These are phyloP conservation scores for Xenosphaeropsis pyriputrescens DNA, from an alignment of 2,329 filamentous ascomycete species.

Conservation along the genomic window DNA sequence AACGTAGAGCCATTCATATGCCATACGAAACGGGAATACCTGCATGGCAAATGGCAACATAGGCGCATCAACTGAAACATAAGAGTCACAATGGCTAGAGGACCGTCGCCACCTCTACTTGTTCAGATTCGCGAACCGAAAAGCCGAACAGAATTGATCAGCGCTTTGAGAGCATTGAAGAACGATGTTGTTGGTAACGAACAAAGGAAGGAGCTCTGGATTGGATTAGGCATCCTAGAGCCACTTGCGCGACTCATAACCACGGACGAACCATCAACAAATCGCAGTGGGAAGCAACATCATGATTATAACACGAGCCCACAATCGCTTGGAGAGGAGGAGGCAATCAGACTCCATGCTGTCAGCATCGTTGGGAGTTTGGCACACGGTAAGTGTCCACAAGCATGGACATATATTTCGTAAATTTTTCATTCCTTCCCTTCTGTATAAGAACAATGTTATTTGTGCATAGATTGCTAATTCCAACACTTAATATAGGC, in stretches of 20 bases:
- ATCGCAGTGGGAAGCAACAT: constrained; percentile 32
- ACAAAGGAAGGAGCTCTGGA: constrained; percentile 70
- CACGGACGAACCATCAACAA: constrained; percentile 17
- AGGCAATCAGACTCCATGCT: constrained; percentile 60
- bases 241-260: constrained; percentile 39
- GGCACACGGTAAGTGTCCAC: constrained; percentile 50
- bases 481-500: constrained; percentile 30
- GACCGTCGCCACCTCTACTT: too few species aligned
- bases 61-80: too few species aligned
- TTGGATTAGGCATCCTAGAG: constrained; percentile 54
- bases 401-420: background rate
- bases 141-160: constrained; percentile 34
- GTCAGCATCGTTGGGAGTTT: constrained; percentile 75
- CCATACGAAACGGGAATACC: too few species aligned
- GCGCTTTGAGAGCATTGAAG: constrained; percentile 60
- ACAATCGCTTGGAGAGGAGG: constrained; percentile 39
- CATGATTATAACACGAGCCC: constrained; percentile 25
- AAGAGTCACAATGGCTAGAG: too few species aligned
- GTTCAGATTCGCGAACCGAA: constrained; percentile 38
- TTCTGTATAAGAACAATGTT: background rate
- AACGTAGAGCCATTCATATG: too few species aligned
- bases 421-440: constrained; percentile 4
- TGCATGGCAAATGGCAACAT: too few species aligned
- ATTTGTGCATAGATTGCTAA: constrained; percentile 1
- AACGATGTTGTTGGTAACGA: constrained; percentile 82